phyloP scores from a whole-genome alignment of 257 asterid genomes.

The Leptodermis oblonga region DNA sequence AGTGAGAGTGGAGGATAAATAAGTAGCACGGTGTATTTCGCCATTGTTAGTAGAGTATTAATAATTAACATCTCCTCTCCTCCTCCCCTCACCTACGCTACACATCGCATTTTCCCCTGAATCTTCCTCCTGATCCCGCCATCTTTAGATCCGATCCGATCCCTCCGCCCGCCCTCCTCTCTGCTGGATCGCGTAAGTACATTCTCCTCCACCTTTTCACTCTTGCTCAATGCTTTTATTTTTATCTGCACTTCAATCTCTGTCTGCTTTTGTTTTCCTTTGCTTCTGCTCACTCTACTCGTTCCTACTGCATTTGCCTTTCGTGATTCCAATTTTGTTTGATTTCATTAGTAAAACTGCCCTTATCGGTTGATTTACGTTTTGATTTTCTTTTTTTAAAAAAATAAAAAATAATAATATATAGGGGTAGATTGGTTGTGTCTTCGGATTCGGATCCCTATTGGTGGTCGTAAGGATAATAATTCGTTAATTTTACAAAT shows the following conservation, averaged over 20 bases:
- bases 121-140: neutral
- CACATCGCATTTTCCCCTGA: neutral
- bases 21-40: no score
- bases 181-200: neutral
- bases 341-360: neutral
- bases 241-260: neutral
- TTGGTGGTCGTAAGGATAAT: no score
- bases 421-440: neutral
- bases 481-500: neutral
- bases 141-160: conserved; percentile 5
- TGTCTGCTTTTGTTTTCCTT: neutral
- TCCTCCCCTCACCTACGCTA: neutral
- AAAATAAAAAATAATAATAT: no score
- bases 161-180: neutral
- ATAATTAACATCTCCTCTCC: no score
- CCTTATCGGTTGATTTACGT: neutral
- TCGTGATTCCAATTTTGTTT: neutral
- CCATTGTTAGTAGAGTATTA: no score
- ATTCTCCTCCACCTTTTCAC: neutral
- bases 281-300: neutral
- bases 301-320: neutral
- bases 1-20: no score
- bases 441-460: conserved; percentile 1
- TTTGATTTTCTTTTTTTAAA: no score
- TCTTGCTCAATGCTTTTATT: neutral